These are phyloP conservation scores for Nepenthes gracilis DNA, from an alignment of 148 eudicot genomes.

Conservation along the genomic window DNA sequence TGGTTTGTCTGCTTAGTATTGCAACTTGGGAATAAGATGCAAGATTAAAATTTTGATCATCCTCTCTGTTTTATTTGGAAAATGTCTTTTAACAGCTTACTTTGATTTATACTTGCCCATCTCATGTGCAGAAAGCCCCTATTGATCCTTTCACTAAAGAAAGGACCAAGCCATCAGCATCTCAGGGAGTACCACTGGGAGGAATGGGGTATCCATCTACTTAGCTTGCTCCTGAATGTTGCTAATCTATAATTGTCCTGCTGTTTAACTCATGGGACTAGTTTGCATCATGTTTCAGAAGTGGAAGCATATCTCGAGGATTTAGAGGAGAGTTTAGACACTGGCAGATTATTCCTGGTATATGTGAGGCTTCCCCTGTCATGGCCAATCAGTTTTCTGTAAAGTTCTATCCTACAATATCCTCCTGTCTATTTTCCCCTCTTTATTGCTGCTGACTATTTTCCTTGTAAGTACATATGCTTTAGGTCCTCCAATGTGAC, in stretches of 20 bases:
- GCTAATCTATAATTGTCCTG: constrained; percentile 4
- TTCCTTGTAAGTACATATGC: background rate
- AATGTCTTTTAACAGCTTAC: background rate
- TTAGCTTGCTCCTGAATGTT: constrained; percentile 7
- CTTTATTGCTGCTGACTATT: background rate
- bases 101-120: background rate
- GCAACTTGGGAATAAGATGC: too few species aligned
- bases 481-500: background rate
- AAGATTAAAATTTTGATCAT: too few species aligned
- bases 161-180: constrained; percentile 80
- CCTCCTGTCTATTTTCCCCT: background rate
- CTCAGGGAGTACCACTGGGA: constrained; percentile 95
- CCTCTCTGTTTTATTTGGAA: background rate
- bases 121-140: constrained; percentile 66
- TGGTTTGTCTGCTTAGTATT: too few species aligned
- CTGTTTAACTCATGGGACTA: constrained; percentile 11
- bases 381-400: constrained; percentile 99
- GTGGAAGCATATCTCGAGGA: constrained; percentile 99
- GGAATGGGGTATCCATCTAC: constrained; percentile 82
- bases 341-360: constrained; percentile 90
- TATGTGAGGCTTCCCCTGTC: constrained; percentile 87
- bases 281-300: constrained; percentile 34
- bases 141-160: constrained; percentile 89
- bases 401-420: constrained; percentile 24
- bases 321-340: constrained; percentile 95